Conservation (phyloP, 345 rosid genomes). For the Litchi chinensis region DNA sequence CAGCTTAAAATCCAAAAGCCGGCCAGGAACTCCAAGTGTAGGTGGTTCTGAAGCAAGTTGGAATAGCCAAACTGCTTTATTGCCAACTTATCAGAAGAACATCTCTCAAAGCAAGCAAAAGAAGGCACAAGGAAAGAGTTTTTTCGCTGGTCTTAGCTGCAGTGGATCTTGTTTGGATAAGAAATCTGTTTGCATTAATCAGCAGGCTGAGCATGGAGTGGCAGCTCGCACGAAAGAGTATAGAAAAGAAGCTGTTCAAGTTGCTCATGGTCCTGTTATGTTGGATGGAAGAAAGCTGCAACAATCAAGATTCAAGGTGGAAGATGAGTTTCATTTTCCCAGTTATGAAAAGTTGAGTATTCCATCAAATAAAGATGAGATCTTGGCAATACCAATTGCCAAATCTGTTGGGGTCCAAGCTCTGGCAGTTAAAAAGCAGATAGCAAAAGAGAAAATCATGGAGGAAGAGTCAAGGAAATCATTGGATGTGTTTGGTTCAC, state of each 20-base stretch:
- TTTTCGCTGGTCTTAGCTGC: slow-evolving; percentile 50
- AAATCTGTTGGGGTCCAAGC: slow-evolving; percentile 32
- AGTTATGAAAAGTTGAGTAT: slow-evolving; percentile 26
- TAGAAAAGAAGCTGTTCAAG: slow-evolving; percentile 22
- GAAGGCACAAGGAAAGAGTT: slow-evolving; percentile 36
- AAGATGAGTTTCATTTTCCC: slow-evolving; percentile 30
- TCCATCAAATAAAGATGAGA: slow-evolving; percentile 37
- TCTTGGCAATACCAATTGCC: slow-evolving; percentile 31
- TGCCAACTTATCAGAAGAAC: slow-evolving; percentile 25
- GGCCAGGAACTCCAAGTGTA: slow-evolving; percentile 47
- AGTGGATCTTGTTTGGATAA: slow-evolving; percentile 46
- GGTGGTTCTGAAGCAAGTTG: slow-evolving; percentile 49
- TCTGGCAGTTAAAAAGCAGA: slow-evolving; percentile 4
- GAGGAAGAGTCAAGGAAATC: slow-evolving; percentile 44
- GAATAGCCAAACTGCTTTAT: slow-evolving; percentile 47
- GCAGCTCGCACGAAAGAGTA: slow-evolving; percentile 20
- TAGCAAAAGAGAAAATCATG: slow-evolving; percentile 11
- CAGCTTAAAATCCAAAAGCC: slow-evolving; percentile 26
- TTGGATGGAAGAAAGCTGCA: slow-evolving; percentile 31
- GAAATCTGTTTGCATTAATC: slow-evolving; percentile 42
- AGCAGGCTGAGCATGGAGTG: slow-evolving; percentile 15
- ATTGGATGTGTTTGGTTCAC: slow-evolving; percentile 47
- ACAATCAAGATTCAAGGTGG: slow-evolving; percentile 21
- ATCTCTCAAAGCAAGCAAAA: slow-evolving; percentile 30
- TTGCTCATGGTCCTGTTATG: slow-evolving; percentile 18